phyloP scores from a whole-genome alignment of 2,329 filamentous ascomycete species.

The Fusarium musae region DNA sequence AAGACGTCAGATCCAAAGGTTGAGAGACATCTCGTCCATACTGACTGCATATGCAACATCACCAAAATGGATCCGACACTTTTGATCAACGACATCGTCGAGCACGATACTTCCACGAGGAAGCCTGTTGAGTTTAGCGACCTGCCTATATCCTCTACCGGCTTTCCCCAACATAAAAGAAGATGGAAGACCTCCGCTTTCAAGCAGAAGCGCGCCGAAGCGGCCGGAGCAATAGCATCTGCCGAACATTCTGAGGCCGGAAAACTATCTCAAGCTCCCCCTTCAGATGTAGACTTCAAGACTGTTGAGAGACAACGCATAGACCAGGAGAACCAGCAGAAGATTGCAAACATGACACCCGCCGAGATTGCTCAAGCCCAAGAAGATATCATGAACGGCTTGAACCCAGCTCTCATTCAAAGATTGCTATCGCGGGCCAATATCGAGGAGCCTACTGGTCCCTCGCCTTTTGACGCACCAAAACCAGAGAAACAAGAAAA shows the following conservation, averaged over 20 bases:
- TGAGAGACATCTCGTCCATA: not conserved
- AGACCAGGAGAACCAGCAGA: constrained; percentile 81
- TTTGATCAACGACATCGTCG: constrained; percentile 80
- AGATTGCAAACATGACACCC: constrained; percentile 80
- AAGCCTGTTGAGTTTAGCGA: constrained; percentile 70
- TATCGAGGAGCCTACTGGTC: constrained; percentile 69
- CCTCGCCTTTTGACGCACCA: constrained; percentile 56
- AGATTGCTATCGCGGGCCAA: constrained; percentile 80
- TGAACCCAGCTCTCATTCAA: constrained; percentile 81
- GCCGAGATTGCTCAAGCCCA: constrained; percentile 85
- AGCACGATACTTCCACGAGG: constrained; percentile 71
- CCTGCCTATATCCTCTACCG: constrained; percentile 61
- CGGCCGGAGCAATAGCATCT: constrained; percentile 17
- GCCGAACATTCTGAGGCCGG: not conserved
- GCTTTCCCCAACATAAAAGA: constrained; percentile 91
- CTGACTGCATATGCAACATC: constrained; percentile 6
- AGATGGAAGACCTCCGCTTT: constrained; percentile 79
- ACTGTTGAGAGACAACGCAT: constrained; percentile 76
- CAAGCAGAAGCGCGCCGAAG: constrained; percentile 65
- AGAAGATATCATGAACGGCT: constrained; percentile 79
- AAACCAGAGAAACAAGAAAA: constrained; percentile 28
- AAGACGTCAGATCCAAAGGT: constrained; percentile 34
- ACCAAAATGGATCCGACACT: constrained; percentile 57
- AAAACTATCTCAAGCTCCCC: not conserved
- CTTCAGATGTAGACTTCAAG: constrained; percentile 45